Percentiles rank a stretch among this genome's conserved stretches.
Evolutionary conservation across 805 yeast species (phyloP).

Genomic region (Wickerhamomyces pijperi): DNA sequence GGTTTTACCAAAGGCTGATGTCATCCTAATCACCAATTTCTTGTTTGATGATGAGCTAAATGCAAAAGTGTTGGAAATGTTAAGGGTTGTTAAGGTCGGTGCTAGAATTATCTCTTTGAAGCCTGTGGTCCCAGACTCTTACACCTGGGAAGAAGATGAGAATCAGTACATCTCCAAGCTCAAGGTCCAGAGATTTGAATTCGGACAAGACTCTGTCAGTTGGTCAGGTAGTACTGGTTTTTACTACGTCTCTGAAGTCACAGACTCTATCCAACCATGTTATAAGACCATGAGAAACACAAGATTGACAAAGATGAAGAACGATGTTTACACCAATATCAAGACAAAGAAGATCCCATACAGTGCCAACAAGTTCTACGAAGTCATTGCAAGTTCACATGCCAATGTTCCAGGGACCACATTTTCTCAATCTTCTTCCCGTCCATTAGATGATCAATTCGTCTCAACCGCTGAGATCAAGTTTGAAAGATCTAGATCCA

Average conservation of each 20-base stretch:
- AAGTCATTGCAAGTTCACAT: not conserved
- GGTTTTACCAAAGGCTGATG: slow-evolving; percentile 51
- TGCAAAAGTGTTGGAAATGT: slow-evolving; percentile 50
- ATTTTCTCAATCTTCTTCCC: not conserved
- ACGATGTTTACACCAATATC: not conserved
- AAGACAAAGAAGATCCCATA: not conserved
- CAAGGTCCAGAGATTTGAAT: slow-evolving; percentile 48
- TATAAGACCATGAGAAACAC: not conserved
- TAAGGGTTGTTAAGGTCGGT: slow-evolving; percentile 57
- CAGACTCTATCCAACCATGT: slow-evolving; percentile 3
- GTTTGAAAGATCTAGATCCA: not conserved
- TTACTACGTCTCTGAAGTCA: slow-evolving; percentile 54
- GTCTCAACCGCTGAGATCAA: not conserved
- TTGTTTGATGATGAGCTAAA: slow-evolving; percentile 72
- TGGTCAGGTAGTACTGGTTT: slow-evolving; percentile 80
- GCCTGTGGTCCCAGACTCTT: slow-evolving; percentile 69
- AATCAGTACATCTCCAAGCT: slow-evolving; percentile 54
- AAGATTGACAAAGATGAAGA: not conserved
- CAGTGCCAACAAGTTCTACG: not conserved
- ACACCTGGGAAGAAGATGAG: slow-evolving; percentile 39
- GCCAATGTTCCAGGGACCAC: not conserved
- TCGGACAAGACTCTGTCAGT: slow-evolving; percentile 66
- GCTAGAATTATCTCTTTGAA: slow-evolving; percentile 71
- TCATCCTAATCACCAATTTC: slow-evolving; percentile 73
- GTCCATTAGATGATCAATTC: not conserved